Percentiles rank a stretch among this genome's conserved stretches.
Conservation (phyloP, 2,329 filamentous ascomycete genomes). For the Colletotrichum kahawae region DNA sequence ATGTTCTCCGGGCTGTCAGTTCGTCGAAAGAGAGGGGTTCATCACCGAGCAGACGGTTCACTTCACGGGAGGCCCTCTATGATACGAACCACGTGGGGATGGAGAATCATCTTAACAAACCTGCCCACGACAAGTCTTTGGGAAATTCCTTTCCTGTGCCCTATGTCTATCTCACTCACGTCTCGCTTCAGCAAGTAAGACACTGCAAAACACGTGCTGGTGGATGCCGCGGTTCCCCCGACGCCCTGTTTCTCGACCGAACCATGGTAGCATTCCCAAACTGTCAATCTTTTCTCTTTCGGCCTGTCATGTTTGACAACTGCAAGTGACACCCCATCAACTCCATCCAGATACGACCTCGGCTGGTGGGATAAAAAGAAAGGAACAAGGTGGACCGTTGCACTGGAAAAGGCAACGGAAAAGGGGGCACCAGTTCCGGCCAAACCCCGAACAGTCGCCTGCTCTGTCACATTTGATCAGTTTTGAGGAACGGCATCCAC, state of each 20-base stretch:
- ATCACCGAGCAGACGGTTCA: not conserved
- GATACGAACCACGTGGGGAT: not conserved
- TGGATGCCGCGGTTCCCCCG: not conserved
- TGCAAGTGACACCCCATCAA: not conserved
- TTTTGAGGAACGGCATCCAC: not conserved
- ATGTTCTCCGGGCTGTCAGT: not conserved
- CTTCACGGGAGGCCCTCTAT: not conserved
- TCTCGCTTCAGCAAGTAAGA: not conserved
- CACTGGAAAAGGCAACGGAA: not conserved
- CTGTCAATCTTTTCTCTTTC: not conserved
- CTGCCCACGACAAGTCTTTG: not conserved
- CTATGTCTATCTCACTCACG: not conserved
- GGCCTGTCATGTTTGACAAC: not conserved
- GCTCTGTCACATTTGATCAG: not conserved
- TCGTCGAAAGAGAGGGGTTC: not conserved
- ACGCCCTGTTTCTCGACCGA: not conserved
- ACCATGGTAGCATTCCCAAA: not conserved
- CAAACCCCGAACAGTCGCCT: not conserved
- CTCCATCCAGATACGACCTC: conserved; percentile 1
- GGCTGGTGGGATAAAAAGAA: not conserved
- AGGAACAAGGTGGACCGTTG: not conserved
- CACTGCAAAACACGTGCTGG: not conserved
- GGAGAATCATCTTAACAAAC: conserved; percentile 6
- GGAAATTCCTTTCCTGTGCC: not conserved
- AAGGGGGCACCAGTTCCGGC: not conserved